Conservation (phyloP, 2,329 filamentous ascomycete genomes). For the Talaromyces islandicus region DNA sequence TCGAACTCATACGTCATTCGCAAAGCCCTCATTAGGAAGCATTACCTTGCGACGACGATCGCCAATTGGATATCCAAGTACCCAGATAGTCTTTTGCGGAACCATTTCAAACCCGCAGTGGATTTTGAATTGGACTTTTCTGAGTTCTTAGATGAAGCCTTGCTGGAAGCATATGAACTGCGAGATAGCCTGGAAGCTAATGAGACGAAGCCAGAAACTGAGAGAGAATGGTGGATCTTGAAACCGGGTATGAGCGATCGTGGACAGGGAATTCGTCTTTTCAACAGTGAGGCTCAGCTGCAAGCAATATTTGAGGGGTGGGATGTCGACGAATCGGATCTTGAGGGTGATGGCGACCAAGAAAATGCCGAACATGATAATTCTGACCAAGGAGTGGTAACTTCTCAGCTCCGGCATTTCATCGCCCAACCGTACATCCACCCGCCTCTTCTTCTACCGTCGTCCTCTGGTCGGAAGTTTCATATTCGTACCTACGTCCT, state of each 20-base stretch:
- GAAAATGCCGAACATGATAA: constrained; percentile 13
- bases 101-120: constrained; percentile 70
- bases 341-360: constrained; percentile 28
- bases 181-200: constrained; percentile 71
- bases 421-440: constrained; percentile 93
- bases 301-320: constrained; percentile 84
- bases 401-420: constrained; percentile 91
- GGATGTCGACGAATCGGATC: constrained; percentile 63
- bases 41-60: constrained; percentile 81
- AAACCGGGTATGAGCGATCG: constrained; percentile 98
- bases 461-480: constrained; percentile 70
- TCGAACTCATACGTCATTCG: constrained; percentile 91
- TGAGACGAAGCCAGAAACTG: constrained; percentile 54
- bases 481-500: constrained; percentile 91
- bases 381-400: constrained; percentile 57
- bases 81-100: constrained; percentile 61
- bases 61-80: constrained; percentile 82
- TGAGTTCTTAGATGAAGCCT: constrained; percentile 89
- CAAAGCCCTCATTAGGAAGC: constrained; percentile 93
- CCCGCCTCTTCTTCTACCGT: constrained; percentile 68
- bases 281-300: constrained; percentile 78
- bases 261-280: constrained; percentile 86
- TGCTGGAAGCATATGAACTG: constrained; percentile 85
- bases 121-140: constrained; percentile 94
- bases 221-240: constrained; percentile 89